Conservation (phyloP, 768 basidiomycete species). For the Rhodotorula taiwanensis region DNA sequence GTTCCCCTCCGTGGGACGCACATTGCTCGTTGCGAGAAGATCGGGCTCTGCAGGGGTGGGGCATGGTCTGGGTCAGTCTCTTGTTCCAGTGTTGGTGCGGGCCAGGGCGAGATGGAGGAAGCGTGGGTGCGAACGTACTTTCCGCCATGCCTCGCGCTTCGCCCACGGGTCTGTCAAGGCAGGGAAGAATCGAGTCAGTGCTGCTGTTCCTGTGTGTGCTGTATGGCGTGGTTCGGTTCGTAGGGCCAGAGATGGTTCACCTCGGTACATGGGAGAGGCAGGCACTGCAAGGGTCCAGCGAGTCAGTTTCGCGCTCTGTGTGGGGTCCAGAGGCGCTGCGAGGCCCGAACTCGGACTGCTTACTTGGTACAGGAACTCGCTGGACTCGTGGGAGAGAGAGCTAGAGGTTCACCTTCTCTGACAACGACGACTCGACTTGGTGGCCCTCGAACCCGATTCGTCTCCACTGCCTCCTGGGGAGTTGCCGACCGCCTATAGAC, state of each 20-base stretch:
- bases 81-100: too few species aligned
- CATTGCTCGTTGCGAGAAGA: constrained; percentile 34
- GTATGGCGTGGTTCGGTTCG: not conserved
- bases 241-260: not conserved
- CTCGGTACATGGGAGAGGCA: constrained; percentile 24
- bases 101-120: not conserved
- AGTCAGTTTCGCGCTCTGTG: not conserved
- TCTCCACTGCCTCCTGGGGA: too few species aligned
- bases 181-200: not conserved
- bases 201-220: too few species aligned
- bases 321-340: too few species aligned
- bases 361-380: too few species aligned
- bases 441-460: too few species aligned
- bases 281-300: not conserved
- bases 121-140: constrained; percentile 32
- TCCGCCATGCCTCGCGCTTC: constrained; percentile 41
- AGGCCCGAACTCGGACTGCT: too few species aligned
- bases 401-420: too few species aligned
- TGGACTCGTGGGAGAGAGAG: too few species aligned
- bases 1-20: too few species aligned
- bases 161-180: constrained; percentile 29
- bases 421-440: too few species aligned
- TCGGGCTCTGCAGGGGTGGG: constrained; percentile 13
- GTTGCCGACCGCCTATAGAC: too few species aligned
- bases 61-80: not conserved